Conservation (phyloP, 2,329 filamentous ascomycete species). For the Fusarium veterinarium region DNA sequence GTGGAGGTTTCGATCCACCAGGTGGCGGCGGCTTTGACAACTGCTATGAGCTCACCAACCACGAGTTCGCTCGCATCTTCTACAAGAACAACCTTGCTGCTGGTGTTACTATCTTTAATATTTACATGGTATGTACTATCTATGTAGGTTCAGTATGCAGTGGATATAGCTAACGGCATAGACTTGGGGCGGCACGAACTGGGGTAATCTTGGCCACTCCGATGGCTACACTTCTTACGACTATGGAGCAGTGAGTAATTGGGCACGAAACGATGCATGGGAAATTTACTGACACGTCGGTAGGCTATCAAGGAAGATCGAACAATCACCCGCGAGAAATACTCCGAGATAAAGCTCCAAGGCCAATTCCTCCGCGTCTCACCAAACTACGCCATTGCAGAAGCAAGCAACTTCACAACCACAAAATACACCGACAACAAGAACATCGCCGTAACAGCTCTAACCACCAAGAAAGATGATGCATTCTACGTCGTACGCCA, state of each 20-base stretch:
- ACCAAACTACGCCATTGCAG: slow-evolving; percentile 73
- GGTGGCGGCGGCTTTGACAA: slow-evolving; percentile 76
- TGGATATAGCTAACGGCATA: slow-evolving; percentile 38
- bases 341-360: slow-evolving; percentile 80
- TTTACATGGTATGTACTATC: slow-evolving; percentile 71
- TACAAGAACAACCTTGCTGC: slow-evolving; percentile 80
- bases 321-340: slow-evolving; percentile 77
- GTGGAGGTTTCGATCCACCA: slow-evolving; percentile 79
- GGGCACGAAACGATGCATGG: fast-evolving
- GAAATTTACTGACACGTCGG: fast-evolving
- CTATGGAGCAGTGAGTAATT: slow-evolving; percentile 57
- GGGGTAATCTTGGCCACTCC: slow-evolving; percentile 81
- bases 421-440: slow-evolving; percentile 64
- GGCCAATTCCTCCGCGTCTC: slow-evolving; percentile 81
- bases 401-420: slow-evolving; percentile 61
- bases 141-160: fast-evolving
- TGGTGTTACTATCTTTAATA: slow-evolving; percentile 74
- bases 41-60: slow-evolving; percentile 73
- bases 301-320: slow-evolving; percentile 74
- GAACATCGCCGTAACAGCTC: slow-evolving; percentile 69
- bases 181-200: slow-evolving; percentile 83
- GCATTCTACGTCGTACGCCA: slow-evolving; percentile 77
- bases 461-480: slow-evolving; percentile 62
- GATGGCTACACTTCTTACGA: slow-evolving; percentile 71
- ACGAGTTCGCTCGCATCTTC: slow-evolving; percentile 82